These are phyloP conservation scores for Aspergillus leporis DNA, from an alignment of 495 filamentous ascomycete species.

Conservation along the genomic window DNA sequence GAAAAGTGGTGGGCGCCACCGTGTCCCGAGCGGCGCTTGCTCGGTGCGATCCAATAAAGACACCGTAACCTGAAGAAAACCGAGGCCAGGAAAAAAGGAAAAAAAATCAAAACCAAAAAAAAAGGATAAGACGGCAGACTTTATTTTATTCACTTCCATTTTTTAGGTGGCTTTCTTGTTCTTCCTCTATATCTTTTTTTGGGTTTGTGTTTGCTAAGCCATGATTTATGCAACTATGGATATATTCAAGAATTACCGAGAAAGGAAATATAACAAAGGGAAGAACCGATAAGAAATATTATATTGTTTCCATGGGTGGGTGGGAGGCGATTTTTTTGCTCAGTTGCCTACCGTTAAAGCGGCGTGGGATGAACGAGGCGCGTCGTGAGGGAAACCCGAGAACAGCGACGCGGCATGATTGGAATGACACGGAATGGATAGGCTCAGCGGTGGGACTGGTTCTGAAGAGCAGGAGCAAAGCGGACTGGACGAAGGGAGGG, in stretches of 20 bases:
- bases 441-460: constrained; percentile 16
- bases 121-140: neutral
- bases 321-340: constrained; percentile 42
- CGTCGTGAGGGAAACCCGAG: constrained; percentile 34
- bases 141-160: neutral
- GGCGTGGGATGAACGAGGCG: constrained; percentile 33
- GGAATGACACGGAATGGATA: constrained; percentile 23
- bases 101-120: too few relatives aligned
- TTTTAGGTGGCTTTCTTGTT: neutral
- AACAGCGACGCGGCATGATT: constrained; percentile 32
- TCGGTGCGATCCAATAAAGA: constrained; percentile 16
- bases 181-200: neutral
- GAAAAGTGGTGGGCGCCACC: constrained; percentile 13
- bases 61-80: neutral
- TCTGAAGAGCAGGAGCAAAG: constrained; percentile 36
- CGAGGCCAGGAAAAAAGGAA: too few relatives aligned
- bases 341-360: constrained; percentile 44
- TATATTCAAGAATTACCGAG: neutral
- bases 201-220: neutral
- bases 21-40: constrained; percentile 2
- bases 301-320: constrained; percentile 18
- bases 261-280: constrained; percentile 10
- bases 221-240: neutral
- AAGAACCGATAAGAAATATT: constrained; percentile 27
- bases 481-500: constrained; percentile 29